phyloP scores from a whole-genome alignment of 1,139 yeast genomes.

The Magnusiomyces paraingens region DNA sequence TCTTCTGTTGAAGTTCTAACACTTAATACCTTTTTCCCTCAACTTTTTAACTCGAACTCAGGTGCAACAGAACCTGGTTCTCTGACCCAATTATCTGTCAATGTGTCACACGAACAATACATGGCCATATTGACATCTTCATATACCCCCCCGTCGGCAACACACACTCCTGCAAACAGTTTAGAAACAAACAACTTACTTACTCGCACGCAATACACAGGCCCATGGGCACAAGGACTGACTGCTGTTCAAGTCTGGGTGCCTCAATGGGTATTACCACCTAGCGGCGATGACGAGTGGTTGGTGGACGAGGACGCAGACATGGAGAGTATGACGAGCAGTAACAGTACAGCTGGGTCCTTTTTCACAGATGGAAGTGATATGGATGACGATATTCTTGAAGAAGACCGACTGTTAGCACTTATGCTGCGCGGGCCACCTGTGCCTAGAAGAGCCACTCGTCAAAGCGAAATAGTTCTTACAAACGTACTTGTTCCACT shows the following conservation, averaged over 20 bases:
- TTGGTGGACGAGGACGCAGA: too few species aligned
- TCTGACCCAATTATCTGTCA: neutral
- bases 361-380: neutral
- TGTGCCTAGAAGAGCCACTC: too few species aligned
- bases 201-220: neutral
- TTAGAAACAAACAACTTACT: neutral
- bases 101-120: neutral
- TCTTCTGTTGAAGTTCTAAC: slow-evolving; percentile 1
- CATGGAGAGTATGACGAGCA: too few species aligned
- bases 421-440: too few species aligned
- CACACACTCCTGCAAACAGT: neutral
- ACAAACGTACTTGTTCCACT: neutral
- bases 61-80: neutral
- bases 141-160: neutral
- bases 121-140: neutral
- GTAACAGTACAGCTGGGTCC: too few species aligned
- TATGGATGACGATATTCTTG: neutral
- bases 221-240: neutral
- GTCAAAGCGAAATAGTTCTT: too few species aligned
- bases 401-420: neutral
- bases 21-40: slow-evolving; percentile 4
- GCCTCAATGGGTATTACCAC: neutral
- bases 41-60: neutral
- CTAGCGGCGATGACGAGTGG: too few species aligned
- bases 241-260: slow-evolving; percentile 1